Base-by-base conservation (phyloP, 2,329 filamentous ascomycete species). In the Cladorrhinum sp. region DNA sequence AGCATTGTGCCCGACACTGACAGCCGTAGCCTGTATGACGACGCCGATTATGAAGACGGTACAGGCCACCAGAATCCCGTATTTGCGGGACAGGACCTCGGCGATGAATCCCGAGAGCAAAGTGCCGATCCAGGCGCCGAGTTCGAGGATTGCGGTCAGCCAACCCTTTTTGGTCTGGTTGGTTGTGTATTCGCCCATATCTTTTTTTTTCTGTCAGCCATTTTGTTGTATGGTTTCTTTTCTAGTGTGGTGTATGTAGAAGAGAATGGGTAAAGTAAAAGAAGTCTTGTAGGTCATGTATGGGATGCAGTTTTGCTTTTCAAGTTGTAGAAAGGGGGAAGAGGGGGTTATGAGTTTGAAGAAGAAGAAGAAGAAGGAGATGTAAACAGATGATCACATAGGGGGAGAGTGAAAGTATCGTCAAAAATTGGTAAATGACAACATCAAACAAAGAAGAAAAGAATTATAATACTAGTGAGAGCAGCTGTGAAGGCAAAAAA, bases 61-160 rank as follows among this genome's bases (percentile, higher is more conserved):
- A 1, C 83, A 84, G 10, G 87, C 87, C 32, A 90, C 79, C 16
- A 92, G 73, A 58, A 91, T 86, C 6, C 84, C 82, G 64, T 87
- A 87, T 72, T 91, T 91, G 51, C 90, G 81, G 1, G 86, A 89
- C 54, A 87, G 72, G 2, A 81, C 78, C 69, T 92, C 89, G 18
- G 89, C 89, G n/a, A 92, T 72, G 68, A 88, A 88, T 1, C 89
- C 87, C 2, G 85, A 89, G 45, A 88, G 78, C 2, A 93, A 73
- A 0, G 87, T 84, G 38, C 90, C 90, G n/a, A 91, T 70, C 89
- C 89, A 92, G 49, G 89, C 89, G 56, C 89, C 89, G 1, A 92
- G 81, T 70, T 92, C 88, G 24, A 92, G 83, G 64, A 91, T 91
- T 1, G 88, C 79, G 0, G 82, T 85, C 4, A 86, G 70, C 83